These are phyloP conservation scores for Fusarium torulosum DNA, from an alignment of 2,329 filamentous ascomycete species.

Conservation along the genomic window DNA sequence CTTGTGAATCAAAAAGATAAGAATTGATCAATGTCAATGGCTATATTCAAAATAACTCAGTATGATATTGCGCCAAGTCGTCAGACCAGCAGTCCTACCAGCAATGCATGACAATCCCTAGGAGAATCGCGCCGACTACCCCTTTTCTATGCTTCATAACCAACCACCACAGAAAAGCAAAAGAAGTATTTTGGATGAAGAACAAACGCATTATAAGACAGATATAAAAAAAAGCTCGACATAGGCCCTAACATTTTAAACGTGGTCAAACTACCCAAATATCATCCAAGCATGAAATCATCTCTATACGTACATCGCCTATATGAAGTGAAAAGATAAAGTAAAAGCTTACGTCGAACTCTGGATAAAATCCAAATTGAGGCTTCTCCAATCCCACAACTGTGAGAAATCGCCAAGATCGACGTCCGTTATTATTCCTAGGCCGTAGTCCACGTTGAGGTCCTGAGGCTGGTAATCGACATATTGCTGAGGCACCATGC, in stretches of 20 bases:
- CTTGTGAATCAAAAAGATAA: not conserved
- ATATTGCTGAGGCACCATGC: conserved; percentile 26
- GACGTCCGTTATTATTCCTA: conserved; percentile 40
- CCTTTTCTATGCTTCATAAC: not conserved
- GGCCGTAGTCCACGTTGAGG: conserved; percentile 20
- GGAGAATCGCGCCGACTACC: not conserved
- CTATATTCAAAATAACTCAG: not conserved
- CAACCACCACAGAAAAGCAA: not conserved
- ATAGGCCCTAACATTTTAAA: not conserved
- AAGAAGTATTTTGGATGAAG: not conserved
- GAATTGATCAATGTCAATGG: not conserved
- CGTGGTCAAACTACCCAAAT: conserved; percentile 6
- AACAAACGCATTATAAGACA: not conserved
- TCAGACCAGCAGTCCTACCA: not conserved
- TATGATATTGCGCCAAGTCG: not conserved
- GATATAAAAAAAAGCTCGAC: not conserved
- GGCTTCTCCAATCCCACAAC: conserved; percentile 45
- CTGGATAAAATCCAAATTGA: conserved; percentile 44
- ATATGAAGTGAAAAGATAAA: not conserved
- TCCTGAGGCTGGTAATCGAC: conserved; percentile 28
- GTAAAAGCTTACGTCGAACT: conserved; percentile 24
- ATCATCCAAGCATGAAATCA: conserved; percentile 9
- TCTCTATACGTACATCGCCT: conserved; percentile 28
- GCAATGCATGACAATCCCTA: not conserved
- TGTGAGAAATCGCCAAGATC: conserved; percentile 43